Evolutionary conservation across 192 early-diverging fungal genomes (phyloP).

Genomic region (Coemansia sp.): DNA sequence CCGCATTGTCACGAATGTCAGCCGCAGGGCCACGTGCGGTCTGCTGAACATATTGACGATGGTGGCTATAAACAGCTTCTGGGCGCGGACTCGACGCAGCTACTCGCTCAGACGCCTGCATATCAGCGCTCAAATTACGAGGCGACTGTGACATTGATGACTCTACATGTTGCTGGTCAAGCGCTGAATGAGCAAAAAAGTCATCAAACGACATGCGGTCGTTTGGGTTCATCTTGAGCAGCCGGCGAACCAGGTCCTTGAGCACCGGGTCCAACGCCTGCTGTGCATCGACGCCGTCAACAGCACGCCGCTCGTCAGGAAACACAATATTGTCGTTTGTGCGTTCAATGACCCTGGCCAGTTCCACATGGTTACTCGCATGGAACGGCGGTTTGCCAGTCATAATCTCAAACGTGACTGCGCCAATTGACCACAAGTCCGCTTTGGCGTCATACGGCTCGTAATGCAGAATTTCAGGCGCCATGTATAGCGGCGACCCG

Average conservation of each 20-base stretch:
- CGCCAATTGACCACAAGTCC: slow-evolving; percentile 96
- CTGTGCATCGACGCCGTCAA: not conserved
- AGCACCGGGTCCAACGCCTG: slow-evolving; percentile 31
- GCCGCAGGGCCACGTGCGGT: slow-evolving; percentile 7
- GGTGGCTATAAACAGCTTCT: slow-evolving; percentile 2
- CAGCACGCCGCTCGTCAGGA: slow-evolving; percentile 62
- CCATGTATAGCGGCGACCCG: slow-evolving; percentile 97
- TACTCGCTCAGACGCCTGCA: not conserved
- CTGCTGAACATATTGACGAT: slow-evolving; percentile 3
- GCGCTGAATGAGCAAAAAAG: slow-evolving; percentile 84
- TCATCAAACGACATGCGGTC: slow-evolving; percentile 93
- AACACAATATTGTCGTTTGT: slow-evolving; percentile 83
- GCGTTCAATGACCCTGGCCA: slow-evolving; percentile 86
- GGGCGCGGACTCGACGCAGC: not conserved
- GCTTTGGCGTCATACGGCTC: slow-evolving; percentile 95
- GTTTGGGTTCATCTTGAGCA: slow-evolving; percentile 82
- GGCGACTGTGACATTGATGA: not conserved
- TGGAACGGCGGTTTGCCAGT: slow-evolving; percentile 88
- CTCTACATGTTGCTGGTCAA: slow-evolving; percentile 24
- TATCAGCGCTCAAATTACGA: not conserved
- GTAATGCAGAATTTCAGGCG: slow-evolving; percentile 81
- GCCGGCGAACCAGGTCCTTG: slow-evolving; percentile 66
- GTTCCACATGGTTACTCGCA: slow-evolving; percentile 90
- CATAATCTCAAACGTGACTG: slow-evolving; percentile 93
- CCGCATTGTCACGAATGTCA: not conserved